A percentile compares a stretch with the other conserved stretches of the same genome.
phyloP scores from a whole-genome alignment of 2,329 filamentous ascomycete genomes.

The Coniochaeta prunicola region DNA sequence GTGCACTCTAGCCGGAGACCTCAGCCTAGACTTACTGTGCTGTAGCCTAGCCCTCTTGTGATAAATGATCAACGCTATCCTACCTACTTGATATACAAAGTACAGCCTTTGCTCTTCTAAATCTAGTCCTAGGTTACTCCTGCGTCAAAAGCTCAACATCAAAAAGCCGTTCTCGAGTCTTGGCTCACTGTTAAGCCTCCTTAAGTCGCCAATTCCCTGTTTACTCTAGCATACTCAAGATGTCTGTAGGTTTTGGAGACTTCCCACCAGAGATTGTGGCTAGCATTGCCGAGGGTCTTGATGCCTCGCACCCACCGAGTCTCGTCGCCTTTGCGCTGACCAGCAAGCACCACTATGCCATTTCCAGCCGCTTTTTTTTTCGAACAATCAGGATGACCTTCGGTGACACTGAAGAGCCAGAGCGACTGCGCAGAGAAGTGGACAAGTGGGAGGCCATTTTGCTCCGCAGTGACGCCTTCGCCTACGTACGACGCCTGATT shows the following conservation, averaged over 20 bases:
- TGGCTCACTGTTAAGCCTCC: neutral
- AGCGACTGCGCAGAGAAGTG: neutral
- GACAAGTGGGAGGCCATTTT: neutral
- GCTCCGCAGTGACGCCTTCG: neutral
- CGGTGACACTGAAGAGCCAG: neutral
- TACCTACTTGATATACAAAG: neutral
- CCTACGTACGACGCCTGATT: conserved; percentile 4
- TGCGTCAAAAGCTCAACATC: neutral
- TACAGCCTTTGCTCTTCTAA: neutral
- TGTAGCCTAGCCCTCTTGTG: too few species aligned
- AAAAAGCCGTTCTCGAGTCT: neutral
- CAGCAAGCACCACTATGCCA: neutral
- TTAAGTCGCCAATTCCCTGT: neutral
- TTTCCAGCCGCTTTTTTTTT: conserved; percentile 2
- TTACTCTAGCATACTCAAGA: neutral
- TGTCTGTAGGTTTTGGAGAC: neutral
- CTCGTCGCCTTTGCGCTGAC: conserved; percentile 4
- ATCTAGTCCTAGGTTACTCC: neutral
- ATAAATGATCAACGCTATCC: neutral
- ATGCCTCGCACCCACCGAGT: neutral
- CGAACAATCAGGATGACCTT: conserved; percentile 3
- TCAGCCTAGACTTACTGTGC: too few species aligned
- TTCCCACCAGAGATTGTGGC: conserved; percentile 2
- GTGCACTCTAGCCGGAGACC: too few species aligned
- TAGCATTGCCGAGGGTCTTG: neutral